Evolutionary conservation across 148 eudicot genomes (phyloP).

Genomic region (Rheum nobile): DNA sequence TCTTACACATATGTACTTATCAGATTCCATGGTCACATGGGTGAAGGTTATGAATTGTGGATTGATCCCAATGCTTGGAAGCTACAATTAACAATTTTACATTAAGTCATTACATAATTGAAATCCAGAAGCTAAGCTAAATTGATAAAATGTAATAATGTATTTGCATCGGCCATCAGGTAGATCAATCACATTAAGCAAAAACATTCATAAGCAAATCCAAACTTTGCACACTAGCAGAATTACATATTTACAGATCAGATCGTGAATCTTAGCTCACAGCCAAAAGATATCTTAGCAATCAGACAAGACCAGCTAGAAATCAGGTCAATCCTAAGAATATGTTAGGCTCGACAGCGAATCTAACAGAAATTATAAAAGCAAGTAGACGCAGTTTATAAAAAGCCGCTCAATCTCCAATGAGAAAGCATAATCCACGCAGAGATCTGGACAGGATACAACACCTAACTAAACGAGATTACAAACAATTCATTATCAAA

Average conservation of each 20-base stretch:
- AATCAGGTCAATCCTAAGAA: neutral
- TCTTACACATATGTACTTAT: constrained; percentile 87
- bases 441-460: constrained; percentile 29
- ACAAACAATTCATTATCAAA: neutral
- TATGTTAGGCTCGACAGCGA: neutral
- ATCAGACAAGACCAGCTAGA: neutral
- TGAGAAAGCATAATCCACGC: neutral
- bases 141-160: neutral
- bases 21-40: constrained; percentile 98
- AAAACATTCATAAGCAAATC: neutral
- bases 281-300: neutral
- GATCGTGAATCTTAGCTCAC: constrained; percentile 16
- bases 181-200: neutral
- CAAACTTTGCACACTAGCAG: neutral
- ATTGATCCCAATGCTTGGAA: constrained; percentile 87
- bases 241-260: constrained; percentile 4
- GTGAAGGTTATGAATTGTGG: constrained; percentile 91
- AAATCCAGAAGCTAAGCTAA: neutral
- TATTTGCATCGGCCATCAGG: neutral
- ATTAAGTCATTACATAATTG: neutral
- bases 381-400: neutral
- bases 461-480: neutral
- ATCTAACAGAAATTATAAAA: neutral
- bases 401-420: neutral
- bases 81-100: constrained; percentile 25